Conservation (phyloP, 768 basidiomycete species). For the Tricholoma hemisulphureum region DNA sequence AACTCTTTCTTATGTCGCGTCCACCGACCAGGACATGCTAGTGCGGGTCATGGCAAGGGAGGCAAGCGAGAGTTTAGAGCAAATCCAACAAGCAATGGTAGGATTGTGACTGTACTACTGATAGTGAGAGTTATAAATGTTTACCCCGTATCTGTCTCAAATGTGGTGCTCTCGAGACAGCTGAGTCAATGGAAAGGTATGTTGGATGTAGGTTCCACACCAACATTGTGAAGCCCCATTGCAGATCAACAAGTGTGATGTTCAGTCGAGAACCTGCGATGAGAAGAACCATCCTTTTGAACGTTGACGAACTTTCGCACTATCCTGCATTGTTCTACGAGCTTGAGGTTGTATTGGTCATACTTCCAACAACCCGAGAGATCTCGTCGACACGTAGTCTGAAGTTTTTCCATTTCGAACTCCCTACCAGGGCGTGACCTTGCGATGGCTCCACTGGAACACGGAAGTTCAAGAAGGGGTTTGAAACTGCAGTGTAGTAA, state of each 20-base stretch:
- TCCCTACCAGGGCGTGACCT: slow-evolving; percentile 61
- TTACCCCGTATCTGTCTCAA: slow-evolving; percentile 96
- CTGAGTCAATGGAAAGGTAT: slow-evolving; percentile 84
- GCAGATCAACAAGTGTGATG: slow-evolving; percentile 18
- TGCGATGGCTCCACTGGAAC: slow-evolving; percentile 42
- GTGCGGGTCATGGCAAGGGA: slow-evolving; percentile 79
- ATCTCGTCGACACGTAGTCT: slow-evolving; percentile 74
- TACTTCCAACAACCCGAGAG: slow-evolving; percentile 53
- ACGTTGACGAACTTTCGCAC: background rate
- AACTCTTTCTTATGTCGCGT: slow-evolving; percentile 67
- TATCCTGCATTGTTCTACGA: slow-evolving; percentile 9
- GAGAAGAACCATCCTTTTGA: slow-evolving; percentile 6
- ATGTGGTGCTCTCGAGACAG: slow-evolving; percentile 55
- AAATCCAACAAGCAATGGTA: slow-evolving; percentile 47
- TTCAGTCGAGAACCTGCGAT: slow-evolving; percentile 20
- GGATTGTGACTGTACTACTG: slow-evolving; percentile 28
- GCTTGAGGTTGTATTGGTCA: slow-evolving; percentile 23
- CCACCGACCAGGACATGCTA: slow-evolving; percentile 69
- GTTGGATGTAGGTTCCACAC: slow-evolving; percentile 53
- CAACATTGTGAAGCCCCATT: slow-evolving; percentile 9
- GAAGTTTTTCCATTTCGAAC: slow-evolving; percentile 68
- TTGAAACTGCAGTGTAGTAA: slow-evolving; percentile 78
- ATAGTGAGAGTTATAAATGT: slow-evolving; percentile 30
- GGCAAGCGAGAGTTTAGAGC: slow-evolving; percentile 51
- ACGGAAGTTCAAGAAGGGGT: slow-evolving; percentile 80